Base-by-base conservation (phyloP, 352 stramenopile species). In the Phytophthora palmivora region DNA sequence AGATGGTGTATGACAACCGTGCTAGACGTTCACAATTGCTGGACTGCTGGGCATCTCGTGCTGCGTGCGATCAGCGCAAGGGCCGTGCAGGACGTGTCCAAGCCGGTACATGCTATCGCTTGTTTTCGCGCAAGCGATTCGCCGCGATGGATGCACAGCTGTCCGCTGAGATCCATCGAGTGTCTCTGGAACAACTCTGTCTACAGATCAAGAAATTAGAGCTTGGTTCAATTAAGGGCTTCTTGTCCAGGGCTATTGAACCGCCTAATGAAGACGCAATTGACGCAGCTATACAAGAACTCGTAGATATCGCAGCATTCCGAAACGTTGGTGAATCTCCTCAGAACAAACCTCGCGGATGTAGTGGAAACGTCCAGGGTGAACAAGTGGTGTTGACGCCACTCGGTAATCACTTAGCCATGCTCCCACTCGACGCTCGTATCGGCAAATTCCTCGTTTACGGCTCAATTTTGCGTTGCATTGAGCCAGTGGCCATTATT, bases 191-290 rank as follows among this genome's bases (percentile, higher is more conserved):
- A 53, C 87, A 91, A 58, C 68, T 96, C 4, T 95, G 87, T 74
- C 63, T 96, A 32, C 85, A 95, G 61, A 94, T 96, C 43, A 91
- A 93, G 67, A 92, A 89, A 54, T 69, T 96, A 14, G 74, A 84
- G 24, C 74, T 96, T 7, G 87, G 87, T 0, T 79, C 83, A 6
- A 92, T 94, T 39, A 79, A 79, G 38, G 65, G 58, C 1, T 95
- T 96, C 56, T 63, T 95, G 1, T 62, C 78, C 2, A 92, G 91
- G 51, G 82, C 87, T 6, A 94, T 99, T 16, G 90, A 99, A 59
- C 97, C 97, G 19, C 97, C 97, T 4, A 83, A 86, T 15, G 69
- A 91, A 15, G 74, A 97, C 19, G 84, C 93, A 0, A 93, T 99
- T 18, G 78, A 95, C 16, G 93, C 95, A 44, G 94, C 95, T 4